These are phyloP conservation scores for Trichoderma asperelloides DNA, from an alignment of 495 filamentous ascomycete species.

Conservation along the genomic window DNA sequence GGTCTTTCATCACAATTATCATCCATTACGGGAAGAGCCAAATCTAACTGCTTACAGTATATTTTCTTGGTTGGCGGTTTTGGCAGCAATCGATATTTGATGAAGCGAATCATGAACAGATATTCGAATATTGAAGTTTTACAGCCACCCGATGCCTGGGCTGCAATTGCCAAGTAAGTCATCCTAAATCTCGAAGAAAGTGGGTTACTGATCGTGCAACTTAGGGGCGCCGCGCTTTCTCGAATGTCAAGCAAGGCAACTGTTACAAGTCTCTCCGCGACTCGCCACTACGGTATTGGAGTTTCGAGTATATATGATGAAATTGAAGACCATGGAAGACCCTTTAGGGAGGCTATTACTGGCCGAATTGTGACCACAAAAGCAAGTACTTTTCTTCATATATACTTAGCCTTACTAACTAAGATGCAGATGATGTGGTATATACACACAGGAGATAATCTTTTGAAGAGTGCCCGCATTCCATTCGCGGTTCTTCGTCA, in stretches of 20 bases:
- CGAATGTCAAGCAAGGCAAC: slow-evolving; percentile 16
- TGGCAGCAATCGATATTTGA: slow-evolving; percentile 30
- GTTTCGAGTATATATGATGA: slow-evolving; percentile 15
- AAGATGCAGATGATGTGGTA: too few species aligned
- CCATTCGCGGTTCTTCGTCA: too few species aligned
- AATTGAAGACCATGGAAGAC: slow-evolving; percentile 15
- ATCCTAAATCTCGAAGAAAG: slow-evolving; percentile 15
- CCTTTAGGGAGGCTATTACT: slow-evolving; percentile 10
- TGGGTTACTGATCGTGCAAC: slow-evolving; percentile 6
- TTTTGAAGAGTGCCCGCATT: too few species aligned
- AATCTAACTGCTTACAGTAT: slow-evolving; percentile 23
- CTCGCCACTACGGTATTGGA: slow-evolving; percentile 34
- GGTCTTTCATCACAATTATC: neutral
- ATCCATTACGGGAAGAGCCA: neutral
- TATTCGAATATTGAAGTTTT: slow-evolving; percentile 17
- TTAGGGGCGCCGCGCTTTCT: slow-evolving; percentile 21
- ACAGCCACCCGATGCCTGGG: slow-evolving; percentile 23
- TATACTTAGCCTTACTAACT: too few species aligned
- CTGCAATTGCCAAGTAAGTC: slow-evolving; percentile 22
- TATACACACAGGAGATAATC: too few species aligned
- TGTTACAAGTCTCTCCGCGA: slow-evolving; percentile 23
- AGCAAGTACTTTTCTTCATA: neutral
- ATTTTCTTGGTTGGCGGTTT: slow-evolving; percentile 36
- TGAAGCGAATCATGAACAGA: slow-evolving; percentile 17
- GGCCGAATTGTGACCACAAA: neutral